A percentile compares a stretch with the other conserved stretches of the same genome.
Evolutionary conservation across 148 eudicot genomes (phyloP).

Genomic region (Rhododendron ovatum): DNA sequence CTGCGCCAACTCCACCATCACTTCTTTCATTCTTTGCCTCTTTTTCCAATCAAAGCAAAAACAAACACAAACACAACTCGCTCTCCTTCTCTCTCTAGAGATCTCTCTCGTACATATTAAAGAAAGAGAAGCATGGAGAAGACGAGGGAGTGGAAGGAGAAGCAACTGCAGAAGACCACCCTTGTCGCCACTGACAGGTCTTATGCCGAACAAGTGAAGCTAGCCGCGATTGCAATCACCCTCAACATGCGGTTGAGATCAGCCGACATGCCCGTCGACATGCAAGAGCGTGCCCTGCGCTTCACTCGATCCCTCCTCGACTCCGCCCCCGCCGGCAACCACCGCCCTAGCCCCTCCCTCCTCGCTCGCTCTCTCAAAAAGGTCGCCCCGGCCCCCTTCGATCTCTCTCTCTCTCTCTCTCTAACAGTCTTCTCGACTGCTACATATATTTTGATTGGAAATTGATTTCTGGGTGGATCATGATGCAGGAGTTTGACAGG

Average conservation of each 20-base stretch:
- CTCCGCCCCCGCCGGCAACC: slow-evolving; percentile 6
- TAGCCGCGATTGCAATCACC: slow-evolving; percentile 29
- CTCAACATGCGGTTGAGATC: slow-evolving; percentile 29
- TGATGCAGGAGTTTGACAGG: slow-evolving; percentile 36
- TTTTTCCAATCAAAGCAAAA: not conserved
- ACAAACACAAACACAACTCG: not conserved
- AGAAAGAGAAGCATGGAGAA: not conserved
- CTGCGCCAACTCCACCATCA: slow-evolving; percentile 5
- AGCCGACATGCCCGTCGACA: slow-evolving; percentile 37
- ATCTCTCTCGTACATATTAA: not conserved
- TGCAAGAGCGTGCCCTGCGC: slow-evolving; percentile 41
- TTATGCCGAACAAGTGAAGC: slow-evolving; percentile 10
- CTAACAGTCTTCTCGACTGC: not conserved
- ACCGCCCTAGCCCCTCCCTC: slow-evolving; percentile 29
- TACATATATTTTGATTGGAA: not conserved
- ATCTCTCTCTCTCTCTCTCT: not conserved
- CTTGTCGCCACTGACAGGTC: not conserved
- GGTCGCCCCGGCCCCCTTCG: slow-evolving; percentile 7
- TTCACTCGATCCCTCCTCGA: slow-evolving; percentile 31
- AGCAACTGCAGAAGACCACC: not conserved
- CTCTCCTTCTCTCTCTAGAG: not conserved
- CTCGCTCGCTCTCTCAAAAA: slow-evolving; percentile 41
- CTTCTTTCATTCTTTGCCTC: not conserved
- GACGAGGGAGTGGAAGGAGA: slow-evolving; percentile 9
- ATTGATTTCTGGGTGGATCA: not conserved